These are phyloP conservation scores for Plasmopara halstedii DNA, from an alignment of 352 stramenopile species.

Conservation along the genomic window DNA sequence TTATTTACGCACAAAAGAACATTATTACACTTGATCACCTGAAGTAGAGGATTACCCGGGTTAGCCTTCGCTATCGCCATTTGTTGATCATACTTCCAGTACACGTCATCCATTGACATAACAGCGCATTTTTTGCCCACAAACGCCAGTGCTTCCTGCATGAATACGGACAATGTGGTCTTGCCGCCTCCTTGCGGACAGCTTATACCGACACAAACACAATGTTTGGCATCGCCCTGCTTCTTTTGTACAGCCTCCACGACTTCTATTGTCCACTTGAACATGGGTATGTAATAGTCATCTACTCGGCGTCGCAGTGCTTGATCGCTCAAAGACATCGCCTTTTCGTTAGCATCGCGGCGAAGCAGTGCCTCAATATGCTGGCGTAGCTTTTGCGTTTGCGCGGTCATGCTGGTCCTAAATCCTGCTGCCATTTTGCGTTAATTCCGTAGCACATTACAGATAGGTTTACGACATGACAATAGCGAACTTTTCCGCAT, in stretches of 20 bases:
- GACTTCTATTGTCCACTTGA: constrained; percentile 57
- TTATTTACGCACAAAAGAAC: not conserved
- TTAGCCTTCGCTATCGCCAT: constrained; percentile 50
- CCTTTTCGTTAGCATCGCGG: constrained; percentile 23
- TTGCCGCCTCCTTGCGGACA: constrained; percentile 82
- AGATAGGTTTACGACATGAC: too few relatives aligned
- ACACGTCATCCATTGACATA: constrained; percentile 81
- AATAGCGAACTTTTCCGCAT: too few relatives aligned
- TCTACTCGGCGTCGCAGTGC: constrained; percentile 48
- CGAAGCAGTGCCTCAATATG: constrained; percentile 55
- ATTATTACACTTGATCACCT: constrained; percentile 31
- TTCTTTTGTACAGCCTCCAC: constrained; percentile 28
- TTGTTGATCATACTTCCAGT: constrained; percentile 60
- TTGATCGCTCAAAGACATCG: constrained; percentile 26
- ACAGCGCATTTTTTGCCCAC: constrained; percentile 58
- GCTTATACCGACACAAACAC: constrained; percentile 70
- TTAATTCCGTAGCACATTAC: too few relatives aligned
- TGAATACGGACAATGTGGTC: constrained; percentile 67
- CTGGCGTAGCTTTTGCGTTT: constrained; percentile 20
- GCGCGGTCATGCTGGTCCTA: too few relatives aligned
- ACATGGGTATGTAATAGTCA: constrained; percentile 72
- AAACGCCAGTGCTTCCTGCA: constrained; percentile 49
- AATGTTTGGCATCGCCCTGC: constrained; percentile 17
- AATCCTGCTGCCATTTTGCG: too few relatives aligned
- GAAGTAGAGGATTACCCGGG: constrained; percentile 60